Conservation (phyloP, 495 filamentous ascomycete genomes). For the Penicillium arizonense region DNA sequence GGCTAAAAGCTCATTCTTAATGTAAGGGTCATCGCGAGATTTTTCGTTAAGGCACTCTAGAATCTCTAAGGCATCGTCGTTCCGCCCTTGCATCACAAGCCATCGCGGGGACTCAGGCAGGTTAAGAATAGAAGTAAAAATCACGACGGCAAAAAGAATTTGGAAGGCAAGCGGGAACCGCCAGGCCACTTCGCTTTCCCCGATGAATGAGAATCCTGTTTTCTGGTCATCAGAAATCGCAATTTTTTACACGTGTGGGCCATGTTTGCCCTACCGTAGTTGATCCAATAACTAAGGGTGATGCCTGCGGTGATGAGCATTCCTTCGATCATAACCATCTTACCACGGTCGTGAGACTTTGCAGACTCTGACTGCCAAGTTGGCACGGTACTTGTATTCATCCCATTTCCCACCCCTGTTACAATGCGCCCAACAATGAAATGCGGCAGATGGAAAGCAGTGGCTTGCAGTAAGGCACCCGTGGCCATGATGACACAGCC, state of each 20-base stretch:
- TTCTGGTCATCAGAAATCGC: background rate
- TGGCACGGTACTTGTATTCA: constrained; percentile 50
- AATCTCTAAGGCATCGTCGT: constrained; percentile 62
- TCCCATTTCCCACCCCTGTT: constrained; percentile 67
- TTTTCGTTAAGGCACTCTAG: constrained; percentile 48
- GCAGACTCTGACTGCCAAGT: constrained; percentile 65
- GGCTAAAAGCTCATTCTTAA: constrained; percentile 51
- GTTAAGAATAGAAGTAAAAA: constrained; percentile 54
- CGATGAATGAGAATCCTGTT: constrained; percentile 54
- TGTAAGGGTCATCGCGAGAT: constrained; percentile 45
- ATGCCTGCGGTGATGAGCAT: constrained; percentile 66
- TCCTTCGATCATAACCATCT: constrained; percentile 75
- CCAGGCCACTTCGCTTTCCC: constrained; percentile 58
- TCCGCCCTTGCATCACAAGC: constrained; percentile 64
- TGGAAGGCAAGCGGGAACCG: constrained; percentile 74
- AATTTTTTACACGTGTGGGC: too few relatives aligned
- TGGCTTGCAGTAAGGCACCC: constrained; percentile 63
- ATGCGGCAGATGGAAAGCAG: constrained; percentile 57
- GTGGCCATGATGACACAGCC: constrained; percentile 65
- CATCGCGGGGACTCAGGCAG: constrained; percentile 72
- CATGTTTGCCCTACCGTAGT: constrained; percentile 47
- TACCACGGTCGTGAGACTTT: constrained; percentile 66
- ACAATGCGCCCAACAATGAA: constrained; percentile 65
- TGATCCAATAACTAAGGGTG: constrained; percentile 70
- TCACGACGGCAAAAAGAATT: constrained; percentile 60